Percentiles rank a stretch among this genome's conserved stretches.
Evolutionary conservation across 2,329 filamentous ascomycete species (phyloP).

Genomic region (Claviceps sp.): DNA sequence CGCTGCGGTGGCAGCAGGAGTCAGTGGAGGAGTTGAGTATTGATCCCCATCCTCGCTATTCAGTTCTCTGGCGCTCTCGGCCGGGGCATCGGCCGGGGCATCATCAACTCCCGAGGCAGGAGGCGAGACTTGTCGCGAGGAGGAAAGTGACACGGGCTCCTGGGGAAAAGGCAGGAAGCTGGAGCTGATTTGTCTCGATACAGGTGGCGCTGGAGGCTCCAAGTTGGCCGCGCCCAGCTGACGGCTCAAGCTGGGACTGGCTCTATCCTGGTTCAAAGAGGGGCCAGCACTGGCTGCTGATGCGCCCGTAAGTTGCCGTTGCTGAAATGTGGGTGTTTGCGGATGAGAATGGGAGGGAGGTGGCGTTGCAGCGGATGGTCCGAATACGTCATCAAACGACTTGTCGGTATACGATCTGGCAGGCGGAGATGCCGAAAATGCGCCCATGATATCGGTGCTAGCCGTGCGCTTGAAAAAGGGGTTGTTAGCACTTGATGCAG

Average conservation of each 20-base stretch:
- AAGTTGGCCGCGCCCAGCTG: conserved; percentile 44
- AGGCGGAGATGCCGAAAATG: conserved; percentile 33
- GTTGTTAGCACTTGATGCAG: conserved; percentile 67
- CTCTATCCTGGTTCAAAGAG: conserved; percentile 31
- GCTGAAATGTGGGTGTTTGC: conserved; percentile 29
- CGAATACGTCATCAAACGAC: conserved; percentile 79
- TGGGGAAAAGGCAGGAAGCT: conserved; percentile 59
- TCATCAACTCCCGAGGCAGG: conserved; percentile 45
- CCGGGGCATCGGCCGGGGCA: conserved; percentile 31
- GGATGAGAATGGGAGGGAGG: conserved; percentile 16
- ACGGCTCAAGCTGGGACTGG: conserved; percentile 51
- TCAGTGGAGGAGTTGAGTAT: conserved; percentile 12
- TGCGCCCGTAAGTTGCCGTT: conserved; percentile 43
- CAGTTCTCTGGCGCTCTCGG: conserved; percentile 11
- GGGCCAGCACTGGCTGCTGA: conserved; percentile 39
- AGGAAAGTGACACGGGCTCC: conserved; percentile 55
- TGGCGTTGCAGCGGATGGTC: conserved; percentile 41
- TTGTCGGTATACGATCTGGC: conserved; percentile 42
- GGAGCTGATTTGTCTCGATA: conserved; percentile 66
- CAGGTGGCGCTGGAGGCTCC: conserved; percentile 50
- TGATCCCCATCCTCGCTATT: conserved; percentile 12
- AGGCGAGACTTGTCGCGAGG: conserved; percentile 66
- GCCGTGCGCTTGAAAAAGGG: conserved; percentile 75
- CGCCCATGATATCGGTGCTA: conserved; percentile 45
- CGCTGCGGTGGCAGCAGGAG: conserved; percentile 14